phyloP scores from a whole-genome alignment of 768 basidiomycete genomes.

The Lactarius deliciosus region DNA sequence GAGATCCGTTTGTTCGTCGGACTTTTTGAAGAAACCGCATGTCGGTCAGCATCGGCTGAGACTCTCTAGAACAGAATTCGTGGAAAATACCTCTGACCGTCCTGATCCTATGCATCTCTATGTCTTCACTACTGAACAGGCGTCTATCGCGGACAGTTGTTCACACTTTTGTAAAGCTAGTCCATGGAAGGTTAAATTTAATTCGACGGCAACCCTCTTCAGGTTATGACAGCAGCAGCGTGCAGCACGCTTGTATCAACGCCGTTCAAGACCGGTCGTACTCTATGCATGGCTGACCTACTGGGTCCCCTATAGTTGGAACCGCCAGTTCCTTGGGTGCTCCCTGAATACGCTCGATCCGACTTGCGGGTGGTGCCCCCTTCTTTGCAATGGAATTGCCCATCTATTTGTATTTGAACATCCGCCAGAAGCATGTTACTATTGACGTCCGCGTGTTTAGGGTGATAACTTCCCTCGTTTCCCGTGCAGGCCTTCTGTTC shows the following conservation, averaged over 20 bases:
- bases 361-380: neutral
- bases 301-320: neutral
- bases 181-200: conserved; percentile 2
- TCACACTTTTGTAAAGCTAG: neutral
- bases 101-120: conserved; percentile 2
- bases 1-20: neutral
- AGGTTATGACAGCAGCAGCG: conserved; percentile 3
- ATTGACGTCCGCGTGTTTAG: neutral
- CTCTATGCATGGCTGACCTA: neutral
- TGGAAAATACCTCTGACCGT: neutral
- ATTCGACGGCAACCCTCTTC: neutral
- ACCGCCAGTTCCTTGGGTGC: neutral
- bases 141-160: neutral
- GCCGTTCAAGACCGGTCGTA: conserved; percentile 19
- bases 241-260: neutral
- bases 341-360: neutral
- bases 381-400: conserved; percentile 2
- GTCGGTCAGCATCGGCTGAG: no score
- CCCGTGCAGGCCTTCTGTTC: conserved; percentile 10
- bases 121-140: neutral
- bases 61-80: neutral
- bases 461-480: neutral
- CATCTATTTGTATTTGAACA: neutral
- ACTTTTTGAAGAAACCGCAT: neutral
- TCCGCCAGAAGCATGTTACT: neutral